Evolutionary conservation across 2,329 filamentous ascomycete genomes (phyloP).

Genomic region (Blastomyces gilchristii): DNA sequence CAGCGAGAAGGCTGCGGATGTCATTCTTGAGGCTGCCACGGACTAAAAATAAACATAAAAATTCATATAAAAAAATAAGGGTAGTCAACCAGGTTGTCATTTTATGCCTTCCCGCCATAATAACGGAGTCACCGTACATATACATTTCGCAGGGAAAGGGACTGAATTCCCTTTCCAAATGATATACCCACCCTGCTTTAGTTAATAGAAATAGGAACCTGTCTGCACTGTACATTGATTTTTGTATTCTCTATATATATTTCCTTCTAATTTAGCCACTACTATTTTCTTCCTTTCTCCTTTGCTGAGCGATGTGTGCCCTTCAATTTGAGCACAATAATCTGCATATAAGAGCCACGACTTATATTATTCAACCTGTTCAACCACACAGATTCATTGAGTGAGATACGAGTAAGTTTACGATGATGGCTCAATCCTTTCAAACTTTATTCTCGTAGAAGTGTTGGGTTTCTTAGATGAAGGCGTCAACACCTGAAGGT

Average conservation of each 20-base stretch:
- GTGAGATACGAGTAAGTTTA: too few relatives aligned
- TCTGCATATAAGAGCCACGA: too few relatives aligned
- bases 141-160: not conserved
- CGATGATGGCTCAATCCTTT: too few relatives aligned
- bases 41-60: not conserved
- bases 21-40: conserved; percentile 29
- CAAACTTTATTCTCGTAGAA: too few relatives aligned
- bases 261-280: not conserved
- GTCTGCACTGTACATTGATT: not conserved
- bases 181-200: not conserved
- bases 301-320: not conserved
- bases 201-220: not conserved
- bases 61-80: not conserved
- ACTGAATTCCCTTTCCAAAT: not conserved
- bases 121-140: not conserved
- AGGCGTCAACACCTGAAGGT: too few relatives aligned
- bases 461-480: too few relatives aligned
- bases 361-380: too few relatives aligned
- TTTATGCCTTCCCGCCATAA: not conserved
- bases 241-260: not conserved
- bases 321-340: too few relatives aligned
- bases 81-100: not conserved
- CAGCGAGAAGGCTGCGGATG: conserved; percentile 50
- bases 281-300: not conserved
- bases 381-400: too few relatives aligned